Evolutionary conservation across 495 filamentous ascomycete species (phyloP).

Genomic region (Eremomyces bilateralis): DNA sequence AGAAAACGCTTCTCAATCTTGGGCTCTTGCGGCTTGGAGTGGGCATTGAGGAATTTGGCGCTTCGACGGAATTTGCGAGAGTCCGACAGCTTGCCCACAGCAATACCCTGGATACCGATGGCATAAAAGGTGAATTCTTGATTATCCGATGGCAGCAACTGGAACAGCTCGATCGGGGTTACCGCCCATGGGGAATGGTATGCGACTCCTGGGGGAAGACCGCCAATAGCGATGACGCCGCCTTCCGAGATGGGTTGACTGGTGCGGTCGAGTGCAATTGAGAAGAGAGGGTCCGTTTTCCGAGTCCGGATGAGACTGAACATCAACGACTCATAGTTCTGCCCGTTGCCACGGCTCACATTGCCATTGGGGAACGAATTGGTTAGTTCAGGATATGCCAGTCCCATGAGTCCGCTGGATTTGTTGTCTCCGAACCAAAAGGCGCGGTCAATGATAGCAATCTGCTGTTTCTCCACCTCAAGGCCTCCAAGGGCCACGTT

Average conservation of each 20-base stretch:
- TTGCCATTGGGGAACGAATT: slow-evolving; percentile 19
- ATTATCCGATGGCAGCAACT: background rate
- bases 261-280: slow-evolving; percentile 23
- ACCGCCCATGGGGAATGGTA: slow-evolving; percentile 19
- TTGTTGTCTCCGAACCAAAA: slow-evolving; percentile 26
- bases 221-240: slow-evolving; percentile 30
- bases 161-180: slow-evolving; percentile 16
- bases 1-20: background rate
- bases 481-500: slow-evolving; percentile 33
- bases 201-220: slow-evolving; percentile 20
- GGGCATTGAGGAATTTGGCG: background rate
- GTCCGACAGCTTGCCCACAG: background rate
- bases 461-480: slow-evolving; percentile 28
- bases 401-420: slow-evolving; percentile 35
- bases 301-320: slow-evolving; percentile 2
- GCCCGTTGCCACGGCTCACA: no score
- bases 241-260: slow-evolving; percentile 5
- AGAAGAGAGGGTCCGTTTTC: slow-evolving; percentile 37
- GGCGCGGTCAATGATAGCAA: slow-evolving; percentile 28
- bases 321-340: slow-evolving; percentile 4
- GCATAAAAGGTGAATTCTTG: background rate
- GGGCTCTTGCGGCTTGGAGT: background rate
- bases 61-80: background rate
- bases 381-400: slow-evolving; percentile 36
- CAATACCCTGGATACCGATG: background rate